Evolutionary conservation across 345 rosid genomes (phyloP).

Genomic region (Eucalyptus erythrocorys): DNA sequence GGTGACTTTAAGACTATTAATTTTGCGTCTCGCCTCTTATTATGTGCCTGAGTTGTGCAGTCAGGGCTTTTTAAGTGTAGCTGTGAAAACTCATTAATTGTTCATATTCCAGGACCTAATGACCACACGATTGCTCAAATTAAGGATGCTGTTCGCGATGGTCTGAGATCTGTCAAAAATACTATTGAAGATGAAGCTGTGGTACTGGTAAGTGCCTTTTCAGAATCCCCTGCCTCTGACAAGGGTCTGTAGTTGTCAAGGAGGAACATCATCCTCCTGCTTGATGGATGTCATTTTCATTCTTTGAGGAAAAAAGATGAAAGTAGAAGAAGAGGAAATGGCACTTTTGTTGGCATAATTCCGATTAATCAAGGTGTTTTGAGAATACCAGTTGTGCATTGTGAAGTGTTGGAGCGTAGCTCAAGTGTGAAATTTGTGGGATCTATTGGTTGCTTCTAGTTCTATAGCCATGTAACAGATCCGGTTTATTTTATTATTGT

Average conservation of each 20-base stretch:
- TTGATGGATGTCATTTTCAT: background rate
- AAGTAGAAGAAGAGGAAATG: background rate
- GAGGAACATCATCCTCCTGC: background rate
- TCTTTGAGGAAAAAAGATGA: background rate
- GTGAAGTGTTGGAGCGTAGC: background rate
- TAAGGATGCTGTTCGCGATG: slow-evolving; percentile 97
- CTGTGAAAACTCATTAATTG: background rate
- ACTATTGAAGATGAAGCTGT: slow-evolving; percentile 91
- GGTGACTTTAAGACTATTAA: background rate
- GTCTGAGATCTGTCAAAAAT: slow-evolving; percentile 90
- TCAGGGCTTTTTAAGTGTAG: background rate
- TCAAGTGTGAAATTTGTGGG: background rate
- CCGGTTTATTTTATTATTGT: background rate
- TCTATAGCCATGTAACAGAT: background rate
- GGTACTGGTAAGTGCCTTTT: slow-evolving; percentile 47
- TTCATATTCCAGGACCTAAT: slow-evolving; percentile 59
- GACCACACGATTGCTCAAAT: slow-evolving; percentile 98
- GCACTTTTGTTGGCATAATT: background rate
- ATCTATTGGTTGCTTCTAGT: background rate
- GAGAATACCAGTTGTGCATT: background rate
- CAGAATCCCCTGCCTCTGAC: background rate
- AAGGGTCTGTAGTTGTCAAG: background rate
- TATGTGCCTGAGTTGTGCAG: background rate
- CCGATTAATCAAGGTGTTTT: background rate
- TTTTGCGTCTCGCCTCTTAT: background rate